Conservation (phyloP, 2,329 filamentous ascomycete species). For the Aspergillus ibericus region DNA sequence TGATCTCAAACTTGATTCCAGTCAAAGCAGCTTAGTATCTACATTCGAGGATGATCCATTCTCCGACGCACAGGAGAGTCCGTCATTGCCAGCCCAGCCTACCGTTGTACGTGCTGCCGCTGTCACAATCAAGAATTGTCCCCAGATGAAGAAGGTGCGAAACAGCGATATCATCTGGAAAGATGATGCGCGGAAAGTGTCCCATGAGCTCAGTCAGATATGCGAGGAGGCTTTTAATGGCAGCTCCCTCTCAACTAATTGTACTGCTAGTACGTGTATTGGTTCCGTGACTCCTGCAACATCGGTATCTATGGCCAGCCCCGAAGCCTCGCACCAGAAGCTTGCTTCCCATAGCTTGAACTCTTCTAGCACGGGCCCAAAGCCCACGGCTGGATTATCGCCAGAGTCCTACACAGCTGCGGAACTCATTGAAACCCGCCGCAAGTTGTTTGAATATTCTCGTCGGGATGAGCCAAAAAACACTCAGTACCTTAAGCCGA, state of each 20-base stretch:
- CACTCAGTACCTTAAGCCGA: constrained; percentile 57
- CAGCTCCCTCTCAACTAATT: constrained; percentile 54
- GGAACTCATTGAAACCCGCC: constrained; percentile 59
- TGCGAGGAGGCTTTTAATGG: constrained; percentile 92
- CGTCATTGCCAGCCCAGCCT: constrained; percentile 42
- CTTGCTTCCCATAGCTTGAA: constrained; percentile 18
- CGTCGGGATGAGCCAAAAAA: constrained; percentile 45
- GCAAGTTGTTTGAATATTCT: constrained; percentile 55
- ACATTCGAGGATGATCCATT: constrained; percentile 20
- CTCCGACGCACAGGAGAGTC: constrained; percentile 35
- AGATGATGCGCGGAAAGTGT: constrained; percentile 81
- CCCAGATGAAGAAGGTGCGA: constrained; percentile 44
- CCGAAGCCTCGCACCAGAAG: constrained; percentile 25
- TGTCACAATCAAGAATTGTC: constrained; percentile 27
- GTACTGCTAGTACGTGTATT: constrained; percentile 43
- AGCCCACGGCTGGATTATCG: constrained; percentile 43
- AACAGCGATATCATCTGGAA: constrained; percentile 57
- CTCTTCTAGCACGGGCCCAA: constrained; percentile 38
- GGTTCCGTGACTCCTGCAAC: constrained; percentile 55
- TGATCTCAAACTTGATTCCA: constrained; percentile 26
- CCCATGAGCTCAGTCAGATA: constrained; percentile 79
- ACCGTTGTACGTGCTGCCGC: constrained; percentile 36
- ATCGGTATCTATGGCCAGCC: constrained; percentile 40
- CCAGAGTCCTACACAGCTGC: constrained; percentile 54
- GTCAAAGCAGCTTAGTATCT: constrained; percentile 25